A percentile compares a stretch with the other conserved stretches of the same genome.
Conservation (phyloP, 306 rosid genomes). For the Erythrophleum fordii region DNA sequence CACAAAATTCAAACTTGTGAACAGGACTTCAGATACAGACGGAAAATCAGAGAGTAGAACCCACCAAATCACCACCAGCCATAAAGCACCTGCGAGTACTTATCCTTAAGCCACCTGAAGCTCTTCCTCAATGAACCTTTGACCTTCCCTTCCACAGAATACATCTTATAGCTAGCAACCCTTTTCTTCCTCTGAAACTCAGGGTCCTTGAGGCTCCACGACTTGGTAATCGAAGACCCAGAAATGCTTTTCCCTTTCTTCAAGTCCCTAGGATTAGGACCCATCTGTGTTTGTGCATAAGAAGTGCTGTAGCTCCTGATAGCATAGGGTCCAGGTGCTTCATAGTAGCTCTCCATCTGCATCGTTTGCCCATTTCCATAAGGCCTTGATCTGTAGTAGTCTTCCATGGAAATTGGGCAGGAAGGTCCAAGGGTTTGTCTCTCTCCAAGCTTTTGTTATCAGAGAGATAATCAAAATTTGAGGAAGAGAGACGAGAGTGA, state of each 20-base stretch:
- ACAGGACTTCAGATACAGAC: slow-evolving; percentile 23
- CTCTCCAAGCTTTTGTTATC: slow-evolving; percentile 17
- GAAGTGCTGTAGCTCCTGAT: slow-evolving; percentile 66
- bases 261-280: slow-evolving; percentile 27
- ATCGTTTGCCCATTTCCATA: slow-evolving; percentile 57
- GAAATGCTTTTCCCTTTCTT: slow-evolving; percentile 73
- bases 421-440: neutral
- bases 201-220: slow-evolving; percentile 65
- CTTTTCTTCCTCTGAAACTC: slow-evolving; percentile 92
- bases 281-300: slow-evolving; percentile 54
- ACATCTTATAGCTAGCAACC: slow-evolving; percentile 90
- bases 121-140: slow-evolving; percentile 87
- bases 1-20: slow-evolving; percentile 19
- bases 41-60: neutral
- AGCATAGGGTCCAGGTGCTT: slow-evolving; percentile 58
- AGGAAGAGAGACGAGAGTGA: slow-evolving; percentile 13
- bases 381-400: slow-evolving; percentile 61
- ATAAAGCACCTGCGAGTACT: slow-evolving; percentile 71
- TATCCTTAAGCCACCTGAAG: slow-evolving; percentile 89
- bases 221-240: slow-evolving; percentile 56
- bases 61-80: slow-evolving; percentile 60
- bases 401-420: slow-evolving; percentile 59
- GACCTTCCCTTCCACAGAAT: slow-evolving; percentile 83
- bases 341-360: slow-evolving; percentile 74
- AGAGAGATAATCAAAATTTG: slow-evolving; percentile 19